Conservation (phyloP, 1,284 basidiomycete species). For the Clitocybe nebularis region DNA sequence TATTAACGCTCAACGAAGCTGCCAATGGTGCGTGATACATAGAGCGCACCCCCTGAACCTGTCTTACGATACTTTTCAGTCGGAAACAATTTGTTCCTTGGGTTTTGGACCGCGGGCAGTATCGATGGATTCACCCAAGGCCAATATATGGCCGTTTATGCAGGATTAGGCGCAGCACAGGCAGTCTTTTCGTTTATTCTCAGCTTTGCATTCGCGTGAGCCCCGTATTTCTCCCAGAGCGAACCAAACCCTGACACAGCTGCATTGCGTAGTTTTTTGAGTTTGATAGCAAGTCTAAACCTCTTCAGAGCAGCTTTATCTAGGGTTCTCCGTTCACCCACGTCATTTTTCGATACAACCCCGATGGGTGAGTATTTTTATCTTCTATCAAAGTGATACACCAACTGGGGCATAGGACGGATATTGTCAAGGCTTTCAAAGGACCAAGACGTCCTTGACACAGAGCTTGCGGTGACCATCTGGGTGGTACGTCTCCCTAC, state of each 20-base stretch:
- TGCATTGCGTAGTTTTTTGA: slow-evolving; percentile 44
- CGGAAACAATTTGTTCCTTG: slow-evolving; percentile 42
- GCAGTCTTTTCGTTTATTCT: slow-evolving; percentile 55
- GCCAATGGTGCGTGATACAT: slow-evolving; percentile 31
- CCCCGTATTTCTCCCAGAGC: slow-evolving; percentile 3
- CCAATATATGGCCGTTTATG: slow-evolving; percentile 71
- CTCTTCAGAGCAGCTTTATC: slow-evolving; percentile 58
- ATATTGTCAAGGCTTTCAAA: slow-evolving; percentile 59
- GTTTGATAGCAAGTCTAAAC: slow-evolving; percentile 52
- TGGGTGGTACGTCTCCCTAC: slow-evolving; percentile 25
- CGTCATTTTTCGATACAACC: slow-evolving; percentile 81
- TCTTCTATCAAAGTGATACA: background rate
- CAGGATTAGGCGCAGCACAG: slow-evolving; percentile 45
- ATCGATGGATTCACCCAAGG: slow-evolving; percentile 48
- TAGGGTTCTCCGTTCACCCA: slow-evolving; percentile 61
- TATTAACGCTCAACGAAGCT: slow-evolving; percentile 34
- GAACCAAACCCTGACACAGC: no score
- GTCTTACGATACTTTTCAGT: slow-evolving; percentile 24
- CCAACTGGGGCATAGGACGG: slow-evolving; percentile 36
- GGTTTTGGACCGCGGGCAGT: slow-evolving; percentile 43
- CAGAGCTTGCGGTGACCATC: slow-evolving; percentile 40
- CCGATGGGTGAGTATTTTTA: slow-evolving; percentile 58
- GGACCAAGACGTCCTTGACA: slow-evolving; percentile 59
- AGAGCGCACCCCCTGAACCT: background rate
- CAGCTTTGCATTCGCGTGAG: slow-evolving; percentile 51